phyloP scores from a whole-genome alignment of 176 grass and related monocot species.

The Echinochloa phyllopogon region DNA sequence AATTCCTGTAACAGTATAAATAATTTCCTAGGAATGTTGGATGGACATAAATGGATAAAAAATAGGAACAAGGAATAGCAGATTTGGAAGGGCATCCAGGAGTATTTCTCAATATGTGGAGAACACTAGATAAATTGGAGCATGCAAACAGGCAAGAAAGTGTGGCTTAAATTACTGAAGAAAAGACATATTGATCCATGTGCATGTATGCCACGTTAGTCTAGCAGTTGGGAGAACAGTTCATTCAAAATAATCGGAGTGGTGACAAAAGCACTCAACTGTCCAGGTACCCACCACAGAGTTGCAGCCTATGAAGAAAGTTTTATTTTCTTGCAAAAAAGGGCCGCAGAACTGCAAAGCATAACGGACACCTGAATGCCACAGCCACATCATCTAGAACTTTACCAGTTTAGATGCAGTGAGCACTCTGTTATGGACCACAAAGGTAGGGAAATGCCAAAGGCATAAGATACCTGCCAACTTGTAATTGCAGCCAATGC shows the following conservation, averaged over 20 bases:
- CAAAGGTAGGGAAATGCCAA: conserved; percentile 3
- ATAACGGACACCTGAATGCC: conserved; percentile 39
- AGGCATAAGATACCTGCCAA: conserved; percentile 34
- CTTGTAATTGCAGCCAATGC: conserved; percentile 20
- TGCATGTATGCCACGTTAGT: not conserved
- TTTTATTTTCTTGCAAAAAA: not conserved
- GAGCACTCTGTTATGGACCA: conserved; percentile 34
- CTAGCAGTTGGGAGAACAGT: conserved; percentile 1
- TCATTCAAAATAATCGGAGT: not conserved
- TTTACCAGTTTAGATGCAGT: conserved; percentile 27
- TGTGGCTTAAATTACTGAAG: not conserved
- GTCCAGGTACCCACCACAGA: not conserved
- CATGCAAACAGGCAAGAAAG: not conserved
- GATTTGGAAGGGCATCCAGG: not conserved
- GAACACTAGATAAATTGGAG: not conserved
- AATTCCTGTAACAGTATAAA: not conserved
- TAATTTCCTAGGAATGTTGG: conserved; percentile 31
- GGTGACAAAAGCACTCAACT: not conserved
- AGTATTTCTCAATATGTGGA: conserved; percentile 6
- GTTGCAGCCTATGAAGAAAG: not conserved
- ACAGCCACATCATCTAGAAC: conserved; percentile 8
- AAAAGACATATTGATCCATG: not conserved
- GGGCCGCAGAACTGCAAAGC: not conserved
- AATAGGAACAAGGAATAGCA: conserved; percentile 17
- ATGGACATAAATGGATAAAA: conserved; percentile 13